These are phyloP conservation scores for Aspergillus proliferans DNA, from an alignment of 2,329 filamentous ascomycete species.

Conservation along the genomic window DNA sequence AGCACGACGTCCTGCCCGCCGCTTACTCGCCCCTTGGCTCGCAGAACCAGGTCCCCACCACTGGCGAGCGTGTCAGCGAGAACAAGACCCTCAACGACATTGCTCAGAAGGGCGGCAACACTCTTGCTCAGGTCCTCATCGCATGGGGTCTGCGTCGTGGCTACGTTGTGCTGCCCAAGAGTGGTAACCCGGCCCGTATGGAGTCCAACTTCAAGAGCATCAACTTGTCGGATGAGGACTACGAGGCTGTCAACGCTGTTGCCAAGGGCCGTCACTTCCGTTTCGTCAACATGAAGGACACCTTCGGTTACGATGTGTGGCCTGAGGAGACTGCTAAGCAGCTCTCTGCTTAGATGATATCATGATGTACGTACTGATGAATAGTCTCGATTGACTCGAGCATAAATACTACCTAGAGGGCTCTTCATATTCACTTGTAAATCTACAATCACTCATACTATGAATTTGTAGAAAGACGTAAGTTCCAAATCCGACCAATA, in stretches of 20 bases:
- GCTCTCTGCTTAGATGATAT: slow-evolving; percentile 20
- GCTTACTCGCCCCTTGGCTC: slow-evolving; percentile 50
- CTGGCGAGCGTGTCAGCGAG: slow-evolving; percentile 59
- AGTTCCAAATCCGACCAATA: background rate
- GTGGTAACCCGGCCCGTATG: slow-evolving; percentile 60
- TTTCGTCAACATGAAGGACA: slow-evolving; percentile 79
- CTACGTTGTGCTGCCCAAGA: slow-evolving; percentile 65
- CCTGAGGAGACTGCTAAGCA: slow-evolving; percentile 47
- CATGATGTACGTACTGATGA: background rate
- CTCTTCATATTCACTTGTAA: background rate
- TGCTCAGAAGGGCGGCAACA: slow-evolving; percentile 52
- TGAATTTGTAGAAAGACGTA: too few species aligned
- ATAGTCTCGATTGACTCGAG: background rate
- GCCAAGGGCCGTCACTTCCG: slow-evolving; percentile 61
- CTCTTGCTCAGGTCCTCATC: slow-evolving; percentile 56
- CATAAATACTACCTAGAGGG: background rate
- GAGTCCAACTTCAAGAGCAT: slow-evolving; percentile 63
- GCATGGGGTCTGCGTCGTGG: slow-evolving; percentile 62
- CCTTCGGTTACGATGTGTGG: slow-evolving; percentile 68
- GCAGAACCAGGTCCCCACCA: slow-evolving; percentile 63
- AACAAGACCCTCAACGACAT: slow-evolving; percentile 55
- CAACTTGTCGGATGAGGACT: slow-evolving; percentile 52
- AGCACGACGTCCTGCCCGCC: slow-evolving; percentile 34
- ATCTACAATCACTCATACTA: background rate
- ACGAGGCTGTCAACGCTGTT: slow-evolving; percentile 56